A percentile compares a stretch with the other conserved stretches of the same genome.
These are phyloP conservation scores for Micractinium sp. DNA, from an alignment of 139 green algal genomes.

Conservation along the genomic window DNA sequence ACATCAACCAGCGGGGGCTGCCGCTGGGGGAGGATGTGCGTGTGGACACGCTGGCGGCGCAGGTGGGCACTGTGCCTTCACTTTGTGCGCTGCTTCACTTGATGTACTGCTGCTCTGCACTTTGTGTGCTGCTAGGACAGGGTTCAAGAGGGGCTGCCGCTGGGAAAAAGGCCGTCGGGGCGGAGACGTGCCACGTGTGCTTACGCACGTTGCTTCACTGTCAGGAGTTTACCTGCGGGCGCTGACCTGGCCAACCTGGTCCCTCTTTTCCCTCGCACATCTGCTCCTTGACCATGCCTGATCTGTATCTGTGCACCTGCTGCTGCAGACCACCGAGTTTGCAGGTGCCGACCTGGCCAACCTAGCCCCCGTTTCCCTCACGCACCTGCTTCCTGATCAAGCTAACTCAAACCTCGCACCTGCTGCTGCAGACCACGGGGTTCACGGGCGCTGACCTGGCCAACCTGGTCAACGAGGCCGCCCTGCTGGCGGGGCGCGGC, in stretches of 20 bases:
- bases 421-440: slow-evolving; percentile 59
- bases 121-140: too few species aligned
- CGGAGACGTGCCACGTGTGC: too few species aligned
- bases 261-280: too few species aligned
- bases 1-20: slow-evolving; percentile 69
- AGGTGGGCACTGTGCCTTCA: background rate
- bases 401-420: too few species aligned
- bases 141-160: too few species aligned
- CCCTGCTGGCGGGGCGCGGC: slow-evolving; percentile 77
- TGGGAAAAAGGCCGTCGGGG: too few species aligned
- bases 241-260: too few species aligned
- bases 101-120: too few species aligned
- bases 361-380: slow-evolving; percentile 50
- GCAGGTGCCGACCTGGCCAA: slow-evolving; percentile 94
- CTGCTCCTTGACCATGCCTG: too few species aligned
- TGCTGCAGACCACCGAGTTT: slow-evolving; percentile 68
- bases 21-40: slow-evolving; percentile 78
- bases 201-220: too few species aligned
- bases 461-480: slow-evolving; percentile 89
- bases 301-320: background rate
- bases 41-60: slow-evolving; percentile 24
- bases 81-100: too few species aligned
- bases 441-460: slow-evolving; percentile 95
- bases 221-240: background rate
- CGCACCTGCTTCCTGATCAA: too few species aligned